phyloP scores from a whole-genome alignment of 23 red algal species.

The Gracilaria caudata region DNA sequence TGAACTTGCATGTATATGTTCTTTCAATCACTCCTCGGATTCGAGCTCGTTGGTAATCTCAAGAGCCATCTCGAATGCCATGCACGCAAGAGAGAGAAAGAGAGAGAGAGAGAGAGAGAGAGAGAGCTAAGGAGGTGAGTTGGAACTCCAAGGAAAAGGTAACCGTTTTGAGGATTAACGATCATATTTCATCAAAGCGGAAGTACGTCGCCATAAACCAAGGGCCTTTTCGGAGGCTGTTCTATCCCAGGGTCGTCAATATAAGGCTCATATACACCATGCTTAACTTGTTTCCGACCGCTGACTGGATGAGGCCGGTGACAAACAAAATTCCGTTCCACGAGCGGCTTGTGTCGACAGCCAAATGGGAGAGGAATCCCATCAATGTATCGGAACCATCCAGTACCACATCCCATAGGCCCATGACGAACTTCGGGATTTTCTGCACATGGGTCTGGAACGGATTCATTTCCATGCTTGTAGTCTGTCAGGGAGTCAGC shows the following conservation, averaged over 20 bases:
- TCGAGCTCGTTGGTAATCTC: no score
- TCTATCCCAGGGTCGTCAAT: not conserved
- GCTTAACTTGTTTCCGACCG: conserved; percentile 49
- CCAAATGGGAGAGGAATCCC: conserved; percentile 33
- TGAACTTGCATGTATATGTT: no score
- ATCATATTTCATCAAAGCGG: not conserved
- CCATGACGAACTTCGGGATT: conserved; percentile 19
- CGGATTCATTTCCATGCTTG: conserved; percentile 18
- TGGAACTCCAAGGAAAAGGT: no score
- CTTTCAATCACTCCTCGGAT: no score
- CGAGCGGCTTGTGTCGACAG: conserved; percentile 35
- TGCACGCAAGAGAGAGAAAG: no score
- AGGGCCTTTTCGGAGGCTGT: not conserved
- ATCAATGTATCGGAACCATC: conserved; percentile 32
- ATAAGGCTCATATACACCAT: conserved; percentile 31
- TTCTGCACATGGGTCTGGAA: conserved; percentile 24
- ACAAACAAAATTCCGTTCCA: conserved; percentile 31
- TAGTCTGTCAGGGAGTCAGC: not conserved
- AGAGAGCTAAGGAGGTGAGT: no score
- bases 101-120: no score
- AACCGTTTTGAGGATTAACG: not conserved
- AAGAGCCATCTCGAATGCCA: no score
- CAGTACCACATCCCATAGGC: conserved; percentile 38
- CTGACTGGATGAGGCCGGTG: conserved; percentile 39
- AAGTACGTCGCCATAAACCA: not conserved